These are phyloP conservation scores for Xerocomus potaroensis DNA, from an alignment of 768 basidiomycete species.

Conservation along the genomic window DNA sequence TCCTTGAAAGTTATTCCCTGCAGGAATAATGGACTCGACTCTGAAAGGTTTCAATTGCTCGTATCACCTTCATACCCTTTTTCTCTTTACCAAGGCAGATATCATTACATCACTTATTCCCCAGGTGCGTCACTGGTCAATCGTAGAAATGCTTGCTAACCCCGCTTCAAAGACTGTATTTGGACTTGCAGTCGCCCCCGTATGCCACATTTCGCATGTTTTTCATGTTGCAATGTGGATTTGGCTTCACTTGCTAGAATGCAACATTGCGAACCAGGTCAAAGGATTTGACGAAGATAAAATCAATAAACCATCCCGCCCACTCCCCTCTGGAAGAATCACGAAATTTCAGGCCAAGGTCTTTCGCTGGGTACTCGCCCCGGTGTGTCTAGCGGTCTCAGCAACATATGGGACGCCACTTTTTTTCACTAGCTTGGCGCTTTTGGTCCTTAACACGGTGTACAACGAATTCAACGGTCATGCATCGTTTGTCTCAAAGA, in stretches of 20 bases:
- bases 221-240: conserved; percentile 35
- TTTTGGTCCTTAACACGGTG: conserved; percentile 20
- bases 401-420: conserved; percentile 26
- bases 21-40: background rate
- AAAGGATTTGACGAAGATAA: conserved; percentile 36
- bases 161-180: conserved; percentile 27
- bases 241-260: conserved; percentile 40
- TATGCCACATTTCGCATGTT: conserved; percentile 7
- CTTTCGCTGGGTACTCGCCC: conserved; percentile 34
- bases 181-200: conserved; percentile 23
- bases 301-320: conserved; percentile 39
- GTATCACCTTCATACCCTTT: conserved; percentile 19
- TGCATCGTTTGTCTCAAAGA: conserved; percentile 9
- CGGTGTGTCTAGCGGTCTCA: conserved; percentile 31
- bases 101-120: conserved; percentile 17
- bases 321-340: conserved; percentile 40
- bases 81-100: conserved; percentile 23
- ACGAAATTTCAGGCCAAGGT: conserved; percentile 27
- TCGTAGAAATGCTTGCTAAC: background rate
- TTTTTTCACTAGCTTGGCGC: conserved; percentile 26
- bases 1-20: no score
- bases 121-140: conserved; percentile 6
- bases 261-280: conserved; percentile 39
- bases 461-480: conserved; percentile 30
- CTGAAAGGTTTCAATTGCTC: background rate